phyloP scores from a whole-genome alignment of 805 yeast genomes.

The Ogataea henricii region DNA sequence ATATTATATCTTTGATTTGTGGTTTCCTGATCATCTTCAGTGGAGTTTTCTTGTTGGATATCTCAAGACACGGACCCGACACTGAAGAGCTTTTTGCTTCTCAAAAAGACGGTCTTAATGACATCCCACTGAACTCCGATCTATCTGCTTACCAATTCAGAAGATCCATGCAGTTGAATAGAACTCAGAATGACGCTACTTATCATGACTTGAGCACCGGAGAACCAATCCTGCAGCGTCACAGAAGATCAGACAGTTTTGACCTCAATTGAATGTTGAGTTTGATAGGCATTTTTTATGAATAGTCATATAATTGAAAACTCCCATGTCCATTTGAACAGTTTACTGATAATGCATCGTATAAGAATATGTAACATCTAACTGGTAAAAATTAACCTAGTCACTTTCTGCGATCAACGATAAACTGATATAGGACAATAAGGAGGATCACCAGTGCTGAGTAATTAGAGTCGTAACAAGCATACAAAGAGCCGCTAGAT shows the following conservation, averaged over 20 bases:
- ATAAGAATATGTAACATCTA: not conserved
- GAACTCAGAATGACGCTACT: slow-evolving; percentile 34
- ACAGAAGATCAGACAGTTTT: slow-evolving; percentile 64
- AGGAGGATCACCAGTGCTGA: slow-evolving; percentile 1
- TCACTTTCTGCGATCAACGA: not conserved
- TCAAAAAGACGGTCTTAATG: slow-evolving; percentile 52
- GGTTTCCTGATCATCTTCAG: slow-evolving; percentile 86
- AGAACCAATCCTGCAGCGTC: slow-evolving; percentile 53
- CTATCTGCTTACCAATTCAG: slow-evolving; percentile 73
- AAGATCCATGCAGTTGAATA: slow-evolving; percentile 68
- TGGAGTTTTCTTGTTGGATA: slow-evolving; percentile 82
- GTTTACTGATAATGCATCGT: not conserved
- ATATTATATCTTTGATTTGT: slow-evolving; percentile 76
- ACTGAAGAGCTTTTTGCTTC: slow-evolving; percentile 43
- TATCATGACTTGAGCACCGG: slow-evolving; percentile 31
- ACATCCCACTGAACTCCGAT: slow-evolving; percentile 82
- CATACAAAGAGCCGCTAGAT: slow-evolving; percentile 45
- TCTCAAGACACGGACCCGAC: slow-evolving; percentile 66
- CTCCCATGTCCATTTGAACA: not conserved
- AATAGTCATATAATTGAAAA: not conserved
- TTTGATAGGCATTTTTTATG: not conserved
- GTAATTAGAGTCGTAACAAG: slow-evolving; percentile 4
- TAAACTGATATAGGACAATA: not conserved
- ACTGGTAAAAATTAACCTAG: not conserved
- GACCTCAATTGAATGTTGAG: slow-evolving; percentile 43